phyloP scores from a whole-genome alignment of 192 early-diverging fungal genomes.

The Coemansia nantahalensis region DNA sequence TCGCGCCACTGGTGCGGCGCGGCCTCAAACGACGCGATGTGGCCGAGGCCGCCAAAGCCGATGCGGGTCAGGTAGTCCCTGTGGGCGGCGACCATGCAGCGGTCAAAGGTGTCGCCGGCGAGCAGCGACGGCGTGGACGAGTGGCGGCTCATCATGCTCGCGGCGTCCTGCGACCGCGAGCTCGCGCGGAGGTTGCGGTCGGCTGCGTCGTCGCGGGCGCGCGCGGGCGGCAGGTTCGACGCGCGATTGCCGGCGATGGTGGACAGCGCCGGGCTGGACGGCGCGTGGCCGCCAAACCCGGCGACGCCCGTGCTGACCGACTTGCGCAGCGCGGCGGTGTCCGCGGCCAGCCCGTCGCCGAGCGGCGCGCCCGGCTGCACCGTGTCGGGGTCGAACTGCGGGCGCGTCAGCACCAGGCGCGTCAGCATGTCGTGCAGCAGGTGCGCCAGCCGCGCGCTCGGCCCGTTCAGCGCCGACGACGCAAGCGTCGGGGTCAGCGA shows the following conservation, averaged over 20 bases:
- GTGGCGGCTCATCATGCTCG: slow-evolving; percentile 49
- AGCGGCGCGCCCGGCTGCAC: slow-evolving; percentile 38
- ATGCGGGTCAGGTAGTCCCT: slow-evolving; percentile 43
- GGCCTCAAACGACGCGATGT: slow-evolving; percentile 35
- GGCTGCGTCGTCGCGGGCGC: slow-evolving; percentile 36
- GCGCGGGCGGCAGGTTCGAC: slow-evolving; percentile 37
- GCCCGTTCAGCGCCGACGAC: slow-evolving; percentile 29
- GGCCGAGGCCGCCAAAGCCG: slow-evolving; percentile 49
- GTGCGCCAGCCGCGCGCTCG: slow-evolving; percentile 49
- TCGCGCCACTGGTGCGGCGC: slow-evolving; percentile 46
- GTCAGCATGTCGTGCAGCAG: slow-evolving; percentile 52
- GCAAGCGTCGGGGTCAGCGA: slow-evolving; percentile 47
- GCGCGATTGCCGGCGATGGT: slow-evolving; percentile 12
- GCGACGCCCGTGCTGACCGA: slow-evolving; percentile 20
- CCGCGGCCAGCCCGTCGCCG: slow-evolving; percentile 10
- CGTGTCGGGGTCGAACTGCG: slow-evolving; percentile 53
- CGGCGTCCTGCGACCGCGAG: slow-evolving; percentile 37
- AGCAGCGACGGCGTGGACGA: slow-evolving; percentile 39
- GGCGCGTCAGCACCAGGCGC: slow-evolving; percentile 46
- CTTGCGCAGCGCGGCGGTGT: slow-evolving; percentile 41
- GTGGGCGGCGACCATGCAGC: slow-evolving; percentile 49
- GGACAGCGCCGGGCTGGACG: slow-evolving; percentile 12
- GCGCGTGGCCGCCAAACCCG: neutral
- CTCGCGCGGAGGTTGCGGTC: slow-evolving; percentile 17
- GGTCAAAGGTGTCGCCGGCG: slow-evolving; percentile 32